Conservation (phyloP, 169 alveolate genomes). For the Babesia ovis region DNA sequence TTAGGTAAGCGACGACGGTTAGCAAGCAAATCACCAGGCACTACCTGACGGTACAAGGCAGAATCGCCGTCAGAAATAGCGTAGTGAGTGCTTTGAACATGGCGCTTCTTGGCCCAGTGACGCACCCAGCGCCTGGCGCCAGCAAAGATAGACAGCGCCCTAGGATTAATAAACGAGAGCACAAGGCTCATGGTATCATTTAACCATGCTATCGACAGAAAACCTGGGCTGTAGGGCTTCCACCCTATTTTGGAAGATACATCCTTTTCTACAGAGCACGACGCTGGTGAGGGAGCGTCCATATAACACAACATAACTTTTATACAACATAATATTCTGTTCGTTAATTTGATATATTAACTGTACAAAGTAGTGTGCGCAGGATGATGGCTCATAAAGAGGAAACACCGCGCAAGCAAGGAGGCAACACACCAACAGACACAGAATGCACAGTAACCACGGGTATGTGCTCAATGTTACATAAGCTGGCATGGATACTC, state of each 20-base stretch:
- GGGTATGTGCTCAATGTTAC: background rate
- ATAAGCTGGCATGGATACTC: background rate
- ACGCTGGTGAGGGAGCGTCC: too few relatives aligned
- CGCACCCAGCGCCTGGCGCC: constrained; percentile 37
- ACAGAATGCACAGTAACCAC: background rate
- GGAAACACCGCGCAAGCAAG: background rate
- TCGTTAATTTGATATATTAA: too few relatives aligned
- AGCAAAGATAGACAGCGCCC: background rate
- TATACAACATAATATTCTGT: too few relatives aligned
- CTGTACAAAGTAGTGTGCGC: background rate
- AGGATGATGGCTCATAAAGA: background rate
- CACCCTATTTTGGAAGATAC: background rate
- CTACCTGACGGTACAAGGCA: constrained; percentile 54
- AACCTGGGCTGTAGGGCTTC: background rate
- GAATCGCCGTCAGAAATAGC: constrained; percentile 51
- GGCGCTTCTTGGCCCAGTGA: constrained; percentile 70
- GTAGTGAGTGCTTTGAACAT: constrained; percentile 54
- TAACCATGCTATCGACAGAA: background rate
- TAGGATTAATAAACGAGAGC: background rate
- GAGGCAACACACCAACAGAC: background rate
- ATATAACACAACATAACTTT: too few relatives aligned
- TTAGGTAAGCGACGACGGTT: constrained; percentile 66
- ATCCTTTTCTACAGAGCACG: too few relatives aligned
- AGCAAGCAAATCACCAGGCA: constrained; percentile 60
- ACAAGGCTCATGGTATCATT: background rate